Percentiles rank a stretch among this genome's conserved stretches.
Evolutionary conservation across 257 asterid genomes (phyloP).

Genomic region (Linaria vulgaris): DNA sequence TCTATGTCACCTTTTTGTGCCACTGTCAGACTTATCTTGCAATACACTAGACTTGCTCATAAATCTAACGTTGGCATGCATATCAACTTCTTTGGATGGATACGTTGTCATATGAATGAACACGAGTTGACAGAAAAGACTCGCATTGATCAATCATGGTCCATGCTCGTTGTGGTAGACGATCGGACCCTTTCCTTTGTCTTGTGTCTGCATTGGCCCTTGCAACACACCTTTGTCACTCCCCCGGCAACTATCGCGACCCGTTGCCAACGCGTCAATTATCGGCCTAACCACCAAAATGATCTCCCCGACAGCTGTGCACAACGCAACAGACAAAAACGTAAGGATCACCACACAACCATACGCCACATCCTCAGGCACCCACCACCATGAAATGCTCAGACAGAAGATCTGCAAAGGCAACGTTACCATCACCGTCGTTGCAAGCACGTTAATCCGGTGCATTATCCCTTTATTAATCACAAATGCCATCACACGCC

Average conservation of each 20-base stretch:
- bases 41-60: too few species aligned
- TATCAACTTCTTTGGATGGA: too few species aligned
- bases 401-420: slow-evolving; percentile 61
- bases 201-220: slow-evolving; percentile 6
- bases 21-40: too few species aligned
- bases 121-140: too few species aligned
- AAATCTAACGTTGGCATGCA: too few species aligned
- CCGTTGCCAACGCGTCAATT: slow-evolving; percentile 53
- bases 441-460: slow-evolving; percentile 51
- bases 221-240: not conserved
- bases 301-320: slow-evolving; percentile 53
- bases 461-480: slow-evolving; percentile 63
- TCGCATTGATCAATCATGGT: too few species aligned
- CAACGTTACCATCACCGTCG: slow-evolving; percentile 52
- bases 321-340: slow-evolving; percentile 47
- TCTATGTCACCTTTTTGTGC: too few species aligned
- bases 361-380: slow-evolving; percentile 44
- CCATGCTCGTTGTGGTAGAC: too few species aligned
- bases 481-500: slow-evolving; percentile 59
- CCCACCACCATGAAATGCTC: slow-evolving; percentile 49
- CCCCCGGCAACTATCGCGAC: slow-evolving; percentile 25
- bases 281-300: slow-evolving; percentile 66
- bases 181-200: slow-evolving; percentile 2
- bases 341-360: slow-evolving; percentile 41
- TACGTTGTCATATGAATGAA: too few species aligned